Evolutionary conservation across 129 eudicot species (phyloP), one percentile per base, ranked within the genome.

Genomic region (Glebionis coronaria): DNA sequence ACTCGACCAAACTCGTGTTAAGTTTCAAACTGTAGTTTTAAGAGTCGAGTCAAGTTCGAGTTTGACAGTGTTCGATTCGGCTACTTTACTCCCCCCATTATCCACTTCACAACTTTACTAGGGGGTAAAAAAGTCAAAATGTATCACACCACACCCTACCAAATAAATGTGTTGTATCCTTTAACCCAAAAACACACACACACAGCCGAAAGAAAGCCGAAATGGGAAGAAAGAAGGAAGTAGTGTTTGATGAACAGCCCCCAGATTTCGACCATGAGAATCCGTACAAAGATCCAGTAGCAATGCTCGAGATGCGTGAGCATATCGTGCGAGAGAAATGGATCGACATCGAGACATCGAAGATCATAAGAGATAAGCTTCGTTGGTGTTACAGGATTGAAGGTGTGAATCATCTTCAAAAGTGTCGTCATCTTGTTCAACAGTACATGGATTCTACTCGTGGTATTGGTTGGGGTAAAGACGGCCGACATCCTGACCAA

Each of bases 401-500:
- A 72, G 98, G 98, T 3, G 80, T 91, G 10, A 91, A 91, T 60
- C 98, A 91, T 52, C 95, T 83, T 65, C 98, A 88, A 76, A 91
- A 91, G 51, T 91, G 98, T 57, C 94, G 94, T 60, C 98, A 91
- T 45, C 91, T 91, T 55, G 98, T 91, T 44, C 78, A 85, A 44
- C 95, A 88, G 76, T 91, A 91, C 72, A 84, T 91, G 29, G 98
- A 91, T 16, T 74, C 96, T 15, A 91, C 98, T 18, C 96, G 96
- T 71, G 98, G 98, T n/a, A 79, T 91, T 50, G 98, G 98, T 0
- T 91, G 96, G 98, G 95, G 95, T 63, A 91, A 88, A 76, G 98
- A 91, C 65, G 89, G 79, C 29, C 91, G 97, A 15, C 97, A 87
- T 51, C 94, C 81, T 12, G 83, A 82, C 53, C 87, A 85, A 28